Percentiles rank a stretch among this genome's conserved stretches.
phyloP scores from a whole-genome alignment of 2,329 filamentous ascomycete species.

The Colletotrichum orbiculare region DNA sequence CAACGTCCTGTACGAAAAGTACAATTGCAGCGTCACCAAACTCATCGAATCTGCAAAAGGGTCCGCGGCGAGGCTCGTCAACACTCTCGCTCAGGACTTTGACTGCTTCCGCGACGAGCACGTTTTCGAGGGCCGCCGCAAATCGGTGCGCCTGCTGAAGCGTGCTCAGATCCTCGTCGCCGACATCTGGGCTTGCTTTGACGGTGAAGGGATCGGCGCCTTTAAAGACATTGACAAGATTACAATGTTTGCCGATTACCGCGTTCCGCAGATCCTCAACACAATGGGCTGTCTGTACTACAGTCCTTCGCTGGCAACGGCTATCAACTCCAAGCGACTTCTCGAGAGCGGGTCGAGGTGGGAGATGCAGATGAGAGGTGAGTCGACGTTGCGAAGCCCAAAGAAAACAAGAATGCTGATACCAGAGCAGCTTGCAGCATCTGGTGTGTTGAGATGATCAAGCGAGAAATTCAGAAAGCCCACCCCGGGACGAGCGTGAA shows the following conservation, averaged over 20 bases:
- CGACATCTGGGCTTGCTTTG: conserved; percentile 96
- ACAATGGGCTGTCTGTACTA: conserved; percentile 85
- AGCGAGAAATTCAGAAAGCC: conserved; percentile 78
- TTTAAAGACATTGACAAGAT: conserved; percentile 95
- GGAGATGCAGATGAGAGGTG: conserved; percentile 89
- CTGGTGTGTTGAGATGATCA: conserved; percentile 93
- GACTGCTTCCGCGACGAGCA: conserved; percentile 87
- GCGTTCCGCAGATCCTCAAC: conserved; percentile 92
- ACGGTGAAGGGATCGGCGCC: conserved; percentile 79
- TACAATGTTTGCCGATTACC: conserved; percentile 99
- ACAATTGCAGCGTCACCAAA: conserved; percentile 77
- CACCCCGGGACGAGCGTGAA: conserved; percentile 82
- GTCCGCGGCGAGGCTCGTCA: conserved; percentile 87
- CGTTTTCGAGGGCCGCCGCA: conserved; percentile 75
- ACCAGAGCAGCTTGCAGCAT: conserved; percentile 79
- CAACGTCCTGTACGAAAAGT: conserved; percentile 79
- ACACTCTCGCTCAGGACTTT: conserved; percentile 85
- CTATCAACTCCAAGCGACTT: conserved; percentile 72
- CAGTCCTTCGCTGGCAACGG: conserved; percentile 79
- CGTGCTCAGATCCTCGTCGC: conserved; percentile 96
- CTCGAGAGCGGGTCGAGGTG: conserved; percentile 79
- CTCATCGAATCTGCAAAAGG: conserved; percentile 79
- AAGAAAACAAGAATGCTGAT: conserved; percentile 2
- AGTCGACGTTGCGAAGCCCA: conserved; percentile 38
- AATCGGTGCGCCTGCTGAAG: conserved; percentile 85